Evolutionary conservation across 2,329 filamentous ascomycete genomes (phyloP).

Genomic region (Atkinsonella hypoxylon): DNA sequence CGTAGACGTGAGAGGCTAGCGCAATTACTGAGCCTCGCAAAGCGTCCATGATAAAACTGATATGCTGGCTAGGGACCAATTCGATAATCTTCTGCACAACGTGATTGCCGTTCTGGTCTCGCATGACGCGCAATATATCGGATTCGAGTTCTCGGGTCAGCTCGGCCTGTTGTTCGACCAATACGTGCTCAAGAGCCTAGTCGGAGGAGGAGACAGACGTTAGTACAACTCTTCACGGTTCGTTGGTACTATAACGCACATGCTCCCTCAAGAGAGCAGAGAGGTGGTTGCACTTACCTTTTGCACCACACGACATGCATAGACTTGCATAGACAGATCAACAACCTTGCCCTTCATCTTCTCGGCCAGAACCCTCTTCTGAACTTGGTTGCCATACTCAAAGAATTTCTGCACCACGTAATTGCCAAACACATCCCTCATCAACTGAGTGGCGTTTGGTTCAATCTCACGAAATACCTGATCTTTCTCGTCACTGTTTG

Average conservation of each 20-base stretch:
- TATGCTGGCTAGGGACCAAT: constrained; percentile 61
- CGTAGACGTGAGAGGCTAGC: constrained; percentile 70
- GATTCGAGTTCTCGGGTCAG: constrained; percentile 74
- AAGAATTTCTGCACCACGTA: constrained; percentile 98
- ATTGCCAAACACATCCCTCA: constrained; percentile 96
- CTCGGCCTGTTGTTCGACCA: constrained; percentile 80
- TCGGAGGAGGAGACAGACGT: neutral
- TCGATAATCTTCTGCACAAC: constrained; percentile 93
- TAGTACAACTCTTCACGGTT: neutral
- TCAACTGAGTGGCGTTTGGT: constrained; percentile 72
- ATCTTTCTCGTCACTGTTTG: constrained; percentile 93
- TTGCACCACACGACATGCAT: constrained; percentile 90
- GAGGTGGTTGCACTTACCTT: constrained; percentile 46
- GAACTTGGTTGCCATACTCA: constrained; percentile 84
- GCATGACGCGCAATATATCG: constrained; percentile 65
- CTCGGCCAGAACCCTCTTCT: constrained; percentile 77
- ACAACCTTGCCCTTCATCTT: constrained; percentile 81
- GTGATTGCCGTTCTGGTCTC: constrained; percentile 88
- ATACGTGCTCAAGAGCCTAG: constrained; percentile 75
- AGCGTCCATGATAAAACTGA: constrained; percentile 74
- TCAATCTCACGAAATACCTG: constrained; percentile 80
- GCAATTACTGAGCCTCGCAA: constrained; percentile 63
- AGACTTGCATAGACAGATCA: constrained; percentile 73
- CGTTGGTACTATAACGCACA: no score
- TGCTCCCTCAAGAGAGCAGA: no score